These are phyloP conservation scores for Alternaria arborescens DNA, from an alignment of 2,329 filamentous ascomycete species.

Conservation along the genomic window DNA sequence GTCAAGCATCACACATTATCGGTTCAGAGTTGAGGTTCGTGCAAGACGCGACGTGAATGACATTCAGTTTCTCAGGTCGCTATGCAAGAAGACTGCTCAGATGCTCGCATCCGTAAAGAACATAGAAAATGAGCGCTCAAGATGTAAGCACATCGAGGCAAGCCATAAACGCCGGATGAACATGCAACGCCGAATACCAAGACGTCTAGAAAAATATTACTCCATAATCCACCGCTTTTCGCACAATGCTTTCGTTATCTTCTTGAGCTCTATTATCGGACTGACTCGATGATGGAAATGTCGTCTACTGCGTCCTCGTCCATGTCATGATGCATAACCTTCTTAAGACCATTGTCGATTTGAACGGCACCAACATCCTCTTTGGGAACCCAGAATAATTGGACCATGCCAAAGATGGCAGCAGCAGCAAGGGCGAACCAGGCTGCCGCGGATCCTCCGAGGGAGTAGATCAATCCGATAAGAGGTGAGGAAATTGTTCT, in stretches of 20 bases:
- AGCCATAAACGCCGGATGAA: slow-evolving; percentile 28
- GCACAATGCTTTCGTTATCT: slow-evolving; percentile 1
- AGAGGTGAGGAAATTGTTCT: slow-evolving; percentile 74
- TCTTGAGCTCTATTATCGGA: slow-evolving; percentile 24
- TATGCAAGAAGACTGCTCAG: slow-evolving; percentile 30
- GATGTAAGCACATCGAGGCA: slow-evolving; percentile 5
- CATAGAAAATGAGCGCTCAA: slow-evolving; percentile 1
- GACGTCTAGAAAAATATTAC: slow-evolving; percentile 7
- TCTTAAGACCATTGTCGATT: slow-evolving; percentile 46
- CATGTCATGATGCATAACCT: slow-evolving; percentile 32
- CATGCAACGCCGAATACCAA: slow-evolving; percentile 23
- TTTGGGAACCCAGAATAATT: slow-evolving; percentile 64
- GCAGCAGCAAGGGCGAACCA: slow-evolving; percentile 67
- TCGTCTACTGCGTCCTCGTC: slow-evolving; percentile 40
- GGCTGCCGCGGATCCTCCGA: slow-evolving; percentile 67
- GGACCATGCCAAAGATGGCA: slow-evolving; percentile 64
- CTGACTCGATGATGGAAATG: slow-evolving; percentile 38
- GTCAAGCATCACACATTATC: background rate
- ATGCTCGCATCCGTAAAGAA: slow-evolving; percentile 14
- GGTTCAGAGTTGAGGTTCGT: background rate
- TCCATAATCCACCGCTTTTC: slow-evolving; percentile 1
- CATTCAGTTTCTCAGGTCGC: slow-evolving; percentile 5
- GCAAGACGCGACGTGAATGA: background rate
- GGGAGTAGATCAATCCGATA: slow-evolving; percentile 71
- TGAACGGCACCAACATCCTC: slow-evolving; percentile 51